Evolutionary conservation across 2,329 filamentous ascomycete genomes (phyloP), one percentile per base, ranked within the genome.

Genomic region (Westerdykella ornata): DNA sequence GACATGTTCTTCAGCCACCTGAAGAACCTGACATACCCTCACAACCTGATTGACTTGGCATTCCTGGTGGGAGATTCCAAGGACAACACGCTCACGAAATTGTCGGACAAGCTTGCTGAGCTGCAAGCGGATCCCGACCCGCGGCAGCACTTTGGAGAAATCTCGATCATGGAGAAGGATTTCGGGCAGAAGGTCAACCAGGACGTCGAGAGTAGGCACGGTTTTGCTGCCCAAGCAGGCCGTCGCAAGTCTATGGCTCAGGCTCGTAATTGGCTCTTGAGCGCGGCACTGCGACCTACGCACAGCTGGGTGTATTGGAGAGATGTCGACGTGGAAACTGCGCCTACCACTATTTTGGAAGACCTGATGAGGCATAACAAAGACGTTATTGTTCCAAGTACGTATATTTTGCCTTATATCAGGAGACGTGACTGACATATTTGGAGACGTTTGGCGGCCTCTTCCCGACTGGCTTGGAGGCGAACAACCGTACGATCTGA

Each of bases 251-350:
- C 94, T 59, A 98, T 98, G 92, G 92, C 92, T 1, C 88, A 96
- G 69, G 92, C 92, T 38, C 80, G 92, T 48, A 98, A 98, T 68
- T 98, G 92, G 92, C 74, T 98, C 39, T 71, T 98, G 42, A 96
- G 88, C 58, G 90, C 92, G 31, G 90, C 92, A 16, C 72, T 98
- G 40, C 81, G 92, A 33, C 92, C 92, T 1, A 94, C 92, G 39
- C 92, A 98, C 64, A 96, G 89, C 50, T 98, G 92, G 92, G 92
- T 98, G 8, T 98, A 98, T 64, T 98, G 92, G 92, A 82, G 92
- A 67, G 92, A 98, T 70, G 92, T 95, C 17, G 92, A 98, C 68
- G 92, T 98, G 7, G 88, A 97, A 68, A 98, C 92, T 1, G 92
- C 92, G 2, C 92, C 92, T 0, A 92, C 90, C 60, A 97, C 92